These are phyloP conservation scores for Populus simonii DNA, from an alignment of 345 rosid genomes.

Conservation along the genomic window DNA sequence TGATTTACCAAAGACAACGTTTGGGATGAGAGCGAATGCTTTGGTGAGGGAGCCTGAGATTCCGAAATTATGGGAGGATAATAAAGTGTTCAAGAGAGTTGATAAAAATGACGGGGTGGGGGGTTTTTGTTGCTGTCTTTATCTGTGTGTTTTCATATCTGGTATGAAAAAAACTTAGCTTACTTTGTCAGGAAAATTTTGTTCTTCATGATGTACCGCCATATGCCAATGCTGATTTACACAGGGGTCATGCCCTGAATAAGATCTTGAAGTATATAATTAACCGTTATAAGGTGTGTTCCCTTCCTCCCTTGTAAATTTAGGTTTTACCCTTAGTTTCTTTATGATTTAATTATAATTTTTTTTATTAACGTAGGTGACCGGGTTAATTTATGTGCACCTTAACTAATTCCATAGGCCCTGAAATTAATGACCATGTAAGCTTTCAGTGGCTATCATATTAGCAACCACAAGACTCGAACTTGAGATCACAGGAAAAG, in stretches of 20 bases:
- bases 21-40: conserved; percentile 91
- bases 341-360: background rate
- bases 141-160: conserved; percentile 11
- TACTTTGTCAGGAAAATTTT: conserved; percentile 61
- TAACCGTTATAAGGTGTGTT: conserved; percentile 80
- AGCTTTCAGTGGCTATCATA: no score
- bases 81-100: conserved; percentile 74
- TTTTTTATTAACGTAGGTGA: no score
- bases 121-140: conserved; percentile 29
- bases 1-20: conserved; percentile 82
- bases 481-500: no score
- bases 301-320: conserved; percentile 10
- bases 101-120: conserved; percentile 73
- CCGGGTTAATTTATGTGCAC: no score
- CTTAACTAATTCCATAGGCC: no score
- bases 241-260: conserved; percentile 95
- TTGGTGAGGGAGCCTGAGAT: conserved; percentile 85
- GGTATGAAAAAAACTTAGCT: conserved; percentile 24
- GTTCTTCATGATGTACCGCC: conserved; percentile 98
- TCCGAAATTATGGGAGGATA: conserved; percentile 83
- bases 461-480: no score
- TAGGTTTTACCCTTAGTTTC: background rate
- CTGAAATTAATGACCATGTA: no score
- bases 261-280: conserved; percentile 94
- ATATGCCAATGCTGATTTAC: conserved; percentile 91